A percentile compares a stretch with the other conserved stretches of the same genome.
These are phyloP conservation scores for Neolentinus lepideus DNA, from an alignment of 1,284 basidiomycete genomes.

Conservation along the genomic window DNA sequence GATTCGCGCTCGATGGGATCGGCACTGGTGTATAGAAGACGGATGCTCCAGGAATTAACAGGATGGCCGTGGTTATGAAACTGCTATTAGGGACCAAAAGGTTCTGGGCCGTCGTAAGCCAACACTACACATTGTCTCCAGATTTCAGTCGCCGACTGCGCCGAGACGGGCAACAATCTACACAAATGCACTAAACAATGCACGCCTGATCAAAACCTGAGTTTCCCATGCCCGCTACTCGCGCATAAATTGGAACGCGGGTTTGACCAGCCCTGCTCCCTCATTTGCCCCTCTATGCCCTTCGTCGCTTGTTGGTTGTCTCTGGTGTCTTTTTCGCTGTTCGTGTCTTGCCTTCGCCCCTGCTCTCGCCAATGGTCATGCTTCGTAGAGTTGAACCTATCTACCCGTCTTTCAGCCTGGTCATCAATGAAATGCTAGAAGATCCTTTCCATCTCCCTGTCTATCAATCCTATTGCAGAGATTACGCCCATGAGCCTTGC, in stretches of 20 bases:
- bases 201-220: background rate
- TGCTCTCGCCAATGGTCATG: constrained; percentile 7
- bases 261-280: background rate
- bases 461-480: background rate
- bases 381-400: background rate
- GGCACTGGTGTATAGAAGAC: too few relatives aligned
- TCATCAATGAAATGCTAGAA: background rate
- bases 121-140: background rate
- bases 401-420: constrained; percentile 1
- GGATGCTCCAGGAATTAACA: too few relatives aligned
- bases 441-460: background rate
- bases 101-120: background rate
- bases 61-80: too few relatives aligned
- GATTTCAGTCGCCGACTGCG: background rate
- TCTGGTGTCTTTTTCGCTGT: constrained; percentile 15
- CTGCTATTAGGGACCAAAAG: background rate
- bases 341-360: constrained; percentile 7
- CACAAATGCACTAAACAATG: background rate
- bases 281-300: background rate
- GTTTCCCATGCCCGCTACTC: background rate
- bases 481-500: background rate
- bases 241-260: background rate
- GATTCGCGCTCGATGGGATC: background rate
- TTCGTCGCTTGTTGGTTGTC: background rate
- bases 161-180: background rate